A percentile compares a stretch with the other conserved stretches of the same genome.
These are phyloP conservation scores for Cyanodermella asteris DNA, from an alignment of 2,329 filamentous ascomycete species.

Conservation along the genomic window DNA sequence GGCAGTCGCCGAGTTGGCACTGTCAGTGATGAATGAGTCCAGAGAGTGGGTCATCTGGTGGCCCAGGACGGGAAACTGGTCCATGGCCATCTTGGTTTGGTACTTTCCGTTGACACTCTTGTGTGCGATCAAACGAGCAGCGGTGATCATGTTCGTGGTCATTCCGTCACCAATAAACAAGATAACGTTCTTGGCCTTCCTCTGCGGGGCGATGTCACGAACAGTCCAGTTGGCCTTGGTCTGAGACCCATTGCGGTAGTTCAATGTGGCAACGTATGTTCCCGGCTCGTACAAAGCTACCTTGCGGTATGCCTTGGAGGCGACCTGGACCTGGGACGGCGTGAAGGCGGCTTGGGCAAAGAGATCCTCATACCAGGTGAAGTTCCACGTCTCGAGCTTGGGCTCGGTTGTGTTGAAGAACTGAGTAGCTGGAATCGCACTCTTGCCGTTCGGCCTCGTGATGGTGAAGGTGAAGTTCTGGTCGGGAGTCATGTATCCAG, in stretches of 20 bases:
- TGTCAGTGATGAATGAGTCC: constrained; percentile 69
- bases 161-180: constrained; percentile 61
- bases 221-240: constrained; percentile 61
- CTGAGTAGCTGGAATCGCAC: constrained; percentile 32
- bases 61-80: constrained; percentile 66
- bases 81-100: constrained; percentile 51
- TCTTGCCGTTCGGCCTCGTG: constrained; percentile 37
- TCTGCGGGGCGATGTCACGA: constrained; percentile 43
- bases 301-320: constrained; percentile 55
- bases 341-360: constrained; percentile 51
- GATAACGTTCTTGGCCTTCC: constrained; percentile 67
- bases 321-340: constrained; percentile 56
- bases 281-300: constrained; percentile 60
- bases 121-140: constrained; percentile 60
- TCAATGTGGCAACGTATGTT: constrained; percentile 53
- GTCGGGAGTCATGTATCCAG: constrained; percentile 46
- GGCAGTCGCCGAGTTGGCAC: constrained; percentile 63
- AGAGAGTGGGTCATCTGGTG: constrained; percentile 82
- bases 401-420: constrained; percentile 54
- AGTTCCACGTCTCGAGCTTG: constrained; percentile 57
- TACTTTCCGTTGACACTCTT: constrained; percentile 71
- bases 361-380: constrained; percentile 67
- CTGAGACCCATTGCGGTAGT: constrained; percentile 49
- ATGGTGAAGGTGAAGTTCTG: constrained; percentile 57
- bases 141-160: constrained; percentile 61